Conservation (phyloP, 192 early-diverging fungal species). For the Dimargaris cristalligena region DNA sequence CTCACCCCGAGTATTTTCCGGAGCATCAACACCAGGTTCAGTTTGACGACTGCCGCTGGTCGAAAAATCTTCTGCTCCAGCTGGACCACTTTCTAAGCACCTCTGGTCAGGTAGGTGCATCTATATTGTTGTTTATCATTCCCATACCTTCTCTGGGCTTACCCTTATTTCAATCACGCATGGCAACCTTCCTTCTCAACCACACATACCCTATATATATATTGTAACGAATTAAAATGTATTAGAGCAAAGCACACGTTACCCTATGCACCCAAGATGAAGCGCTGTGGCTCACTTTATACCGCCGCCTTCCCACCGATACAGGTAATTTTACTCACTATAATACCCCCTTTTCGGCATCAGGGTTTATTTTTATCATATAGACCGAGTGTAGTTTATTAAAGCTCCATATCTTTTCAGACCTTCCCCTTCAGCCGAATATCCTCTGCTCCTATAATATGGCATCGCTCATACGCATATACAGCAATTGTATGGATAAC, state of each 20-base stretch:
- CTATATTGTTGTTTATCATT: neutral
- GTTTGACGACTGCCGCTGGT: slow-evolving; percentile 8
- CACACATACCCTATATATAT: neutral
- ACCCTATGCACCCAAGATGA: slow-evolving; percentile 4
- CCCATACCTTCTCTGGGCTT: neutral
- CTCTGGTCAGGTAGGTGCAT: neutral
- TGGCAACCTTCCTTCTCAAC: neutral
- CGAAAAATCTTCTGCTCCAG: neutral
- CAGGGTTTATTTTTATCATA: neutral
- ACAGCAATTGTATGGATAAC: neutral
- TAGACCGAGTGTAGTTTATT: neutral
- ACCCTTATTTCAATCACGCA: neutral
- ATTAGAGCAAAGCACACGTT: neutral
- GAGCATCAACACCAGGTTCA: neutral
- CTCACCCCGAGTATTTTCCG: neutral
- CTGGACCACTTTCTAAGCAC: neutral
- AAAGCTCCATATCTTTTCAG: neutral
- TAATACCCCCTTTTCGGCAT: neutral
- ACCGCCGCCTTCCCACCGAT: slow-evolving; percentile 1
- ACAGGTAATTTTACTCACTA: neutral
- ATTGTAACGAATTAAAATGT: neutral
- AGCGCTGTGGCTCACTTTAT: neutral
- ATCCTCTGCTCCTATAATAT: neutral
- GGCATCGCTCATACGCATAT: neutral
- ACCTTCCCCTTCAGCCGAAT: neutral